Evolutionary conservation across 331 rosid genomes (phyloP), one percentile per base, ranked within the genome.

Genomic region (Telfairia occidentalis): DNA sequence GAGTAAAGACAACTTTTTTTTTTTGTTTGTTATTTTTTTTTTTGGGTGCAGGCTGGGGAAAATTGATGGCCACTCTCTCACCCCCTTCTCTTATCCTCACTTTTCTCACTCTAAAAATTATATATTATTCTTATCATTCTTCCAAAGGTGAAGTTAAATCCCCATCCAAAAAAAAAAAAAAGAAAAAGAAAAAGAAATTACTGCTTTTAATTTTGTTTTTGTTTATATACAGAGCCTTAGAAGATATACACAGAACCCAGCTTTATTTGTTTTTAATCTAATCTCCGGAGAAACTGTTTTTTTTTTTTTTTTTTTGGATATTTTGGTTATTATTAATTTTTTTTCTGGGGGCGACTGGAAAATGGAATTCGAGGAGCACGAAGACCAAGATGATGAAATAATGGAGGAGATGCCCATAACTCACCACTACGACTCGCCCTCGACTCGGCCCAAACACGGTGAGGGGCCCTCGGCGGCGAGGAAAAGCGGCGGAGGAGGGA

Each of bases 281-380:
- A 72, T 50, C 76, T 48, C 76, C 76, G 26, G 35, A 3, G 4
- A 61, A 34, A 32, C n/a, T n/a, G 23, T 0, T 61, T 61, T 34
- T 5, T 30, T 61, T 61, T 26, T 28, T 45, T n/a, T 32, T 5
- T 18, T 28, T 11, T 12, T 46, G 2, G 37, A n/a, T n/a, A n/a
- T n/a, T n/a, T n/a, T n/a, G n/a, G n/a, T n/a, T n/a, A n/a, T n/a
- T n/a, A n/a, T n/a, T 0, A 7, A 0, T 12, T 60, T 5, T 40
- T 24, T 23, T 15, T 43, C 9, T 29, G 28, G 2, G 13, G 65
- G 13, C 29, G n/a, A 4, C 1, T 13, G 0, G 1, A 61, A 70
- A 92, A 92, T 94, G 98, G 97, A 91, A 30, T 91, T 91, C 69
- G 89, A 87, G 13, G 90, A 87, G 26, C 89, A 88, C 82, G 92